Percentiles rank a stretch among this genome's conserved stretches.
Evolutionary conservation across 2,329 filamentous ascomycete species (phyloP).

Genomic region (Pseudonectria foliicola): DNA sequence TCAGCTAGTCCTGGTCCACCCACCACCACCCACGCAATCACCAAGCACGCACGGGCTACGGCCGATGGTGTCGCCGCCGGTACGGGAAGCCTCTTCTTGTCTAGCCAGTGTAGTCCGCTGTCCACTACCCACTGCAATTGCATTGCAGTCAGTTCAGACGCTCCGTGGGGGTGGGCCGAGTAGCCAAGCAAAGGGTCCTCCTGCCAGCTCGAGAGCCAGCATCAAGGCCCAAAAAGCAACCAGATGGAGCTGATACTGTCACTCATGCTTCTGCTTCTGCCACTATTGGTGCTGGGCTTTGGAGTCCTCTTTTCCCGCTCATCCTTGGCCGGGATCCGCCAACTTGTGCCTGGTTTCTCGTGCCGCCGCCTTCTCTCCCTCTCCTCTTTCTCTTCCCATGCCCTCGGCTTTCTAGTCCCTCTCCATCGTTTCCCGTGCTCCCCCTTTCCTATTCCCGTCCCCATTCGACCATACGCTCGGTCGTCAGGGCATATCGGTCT

Average conservation of each 20-base stretch:
- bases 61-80: constrained; percentile 13
- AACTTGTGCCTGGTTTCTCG: no score
- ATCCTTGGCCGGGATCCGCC: no score
- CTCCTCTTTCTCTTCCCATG: no score
- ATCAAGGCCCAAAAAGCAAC: constrained; percentile 21
- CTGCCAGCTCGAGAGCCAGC: constrained; percentile 14
- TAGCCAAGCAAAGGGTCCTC: constrained; percentile 16
- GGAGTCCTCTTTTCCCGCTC: no score
- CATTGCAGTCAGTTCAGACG: no score
- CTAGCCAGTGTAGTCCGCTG: constrained; percentile 11
- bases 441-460: constrained; percentile 13
- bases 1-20: no score
- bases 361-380: no score
- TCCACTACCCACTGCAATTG: no score
- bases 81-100: constrained; percentile 1
- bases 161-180: constrained; percentile 18
- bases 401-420: constrained; percentile 6
- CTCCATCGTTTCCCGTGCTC: constrained; percentile 8
- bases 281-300: no score
- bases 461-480: constrained; percentile 9
- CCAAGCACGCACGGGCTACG: constrained; percentile 8
- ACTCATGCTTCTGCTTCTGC: constrained; percentile 10
- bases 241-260: constrained; percentile 6
- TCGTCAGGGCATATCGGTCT: constrained; percentile 3
- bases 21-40: no score